phyloP scores from a whole-genome alignment of 164 flowering plant genomes.

The Sedum album region DNA sequence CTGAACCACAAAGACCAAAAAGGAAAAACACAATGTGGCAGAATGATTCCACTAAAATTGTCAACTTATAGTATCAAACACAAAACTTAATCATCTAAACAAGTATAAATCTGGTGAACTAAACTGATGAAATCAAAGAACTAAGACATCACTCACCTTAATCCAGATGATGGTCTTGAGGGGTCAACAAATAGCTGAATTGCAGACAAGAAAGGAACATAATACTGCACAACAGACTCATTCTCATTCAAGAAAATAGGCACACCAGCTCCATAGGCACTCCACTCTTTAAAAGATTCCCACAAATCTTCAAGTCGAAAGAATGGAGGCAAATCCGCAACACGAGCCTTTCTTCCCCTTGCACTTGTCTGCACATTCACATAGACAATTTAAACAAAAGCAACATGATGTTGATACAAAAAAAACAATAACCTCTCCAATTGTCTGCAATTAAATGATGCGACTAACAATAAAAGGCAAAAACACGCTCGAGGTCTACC shows the following conservation, averaged over 20 bases:
- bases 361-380: conserved; percentile 24
- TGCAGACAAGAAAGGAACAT: conserved; percentile 70
- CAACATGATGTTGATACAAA: not conserved
- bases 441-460: not conserved
- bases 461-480: too few relatives aligned
- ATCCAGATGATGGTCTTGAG: conserved; percentile 19
- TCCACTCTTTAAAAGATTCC: conserved; percentile 72
- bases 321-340: conserved; percentile 27
- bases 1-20: not conserved
- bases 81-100: too few relatives aligned
- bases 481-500: not conserved
- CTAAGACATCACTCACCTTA: conserved; percentile 20
- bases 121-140: not conserved
- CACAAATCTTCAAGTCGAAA: conserved; percentile 62
- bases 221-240: conserved; percentile 59
- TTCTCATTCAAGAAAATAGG: conserved; percentile 45
- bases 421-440: too few relatives aligned
- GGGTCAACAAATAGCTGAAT: conserved; percentile 55
- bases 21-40: not conserved
- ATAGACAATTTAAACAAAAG: not conserved
- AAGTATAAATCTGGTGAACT: not conserved
- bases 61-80: not conserved
- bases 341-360: conserved; percentile 30
- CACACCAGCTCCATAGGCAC: conserved; percentile 75
- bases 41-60: not conserved